Conservation (phyloP, 2,329 filamentous ascomycete genomes). For the Calonectria honghensis region DNA sequence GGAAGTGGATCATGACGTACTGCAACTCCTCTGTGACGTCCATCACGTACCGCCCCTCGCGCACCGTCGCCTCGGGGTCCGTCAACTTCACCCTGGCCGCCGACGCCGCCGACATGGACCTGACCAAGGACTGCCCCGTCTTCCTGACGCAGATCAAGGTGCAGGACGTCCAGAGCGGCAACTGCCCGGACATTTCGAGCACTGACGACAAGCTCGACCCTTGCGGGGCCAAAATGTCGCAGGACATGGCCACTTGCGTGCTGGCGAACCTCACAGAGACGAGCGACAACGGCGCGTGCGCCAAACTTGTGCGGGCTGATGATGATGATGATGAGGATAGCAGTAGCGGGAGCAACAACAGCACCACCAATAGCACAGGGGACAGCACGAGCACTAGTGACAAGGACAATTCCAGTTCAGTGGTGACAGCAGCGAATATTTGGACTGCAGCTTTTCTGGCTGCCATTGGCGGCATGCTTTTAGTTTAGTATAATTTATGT, state of each 20-base stretch:
- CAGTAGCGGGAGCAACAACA: not conserved
- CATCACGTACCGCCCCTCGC: not conserved
- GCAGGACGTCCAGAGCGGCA: not conserved
- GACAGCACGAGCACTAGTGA: not conserved
- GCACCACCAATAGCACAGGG: not conserved
- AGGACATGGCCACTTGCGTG: conserved; percentile 1
- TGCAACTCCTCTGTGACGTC: not conserved
- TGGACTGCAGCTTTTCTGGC: not conserved
- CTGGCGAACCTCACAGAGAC: conserved; percentile 6
- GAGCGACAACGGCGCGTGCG: conserved; percentile 10
- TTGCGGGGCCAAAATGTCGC: not conserved
- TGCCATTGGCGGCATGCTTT: not conserved
- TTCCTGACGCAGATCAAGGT: not conserved
- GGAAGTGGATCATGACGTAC: conserved; percentile 18
- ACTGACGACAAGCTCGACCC: not conserved
- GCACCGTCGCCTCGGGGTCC: not conserved
- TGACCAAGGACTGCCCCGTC: conserved; percentile 9
- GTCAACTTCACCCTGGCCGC: conserved; percentile 5
- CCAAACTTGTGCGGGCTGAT: not conserved
- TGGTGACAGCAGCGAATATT: not conserved
- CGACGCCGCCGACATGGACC: not conserved
- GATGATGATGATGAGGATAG: not conserved
- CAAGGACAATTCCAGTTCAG: conserved; percentile 2
- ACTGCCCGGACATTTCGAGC: not conserved
- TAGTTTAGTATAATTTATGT: not conserved